These are phyloP conservation scores for Boletus holoroseus DNA, from an alignment of 1,284 basidiomycete species.

Conservation along the genomic window DNA sequence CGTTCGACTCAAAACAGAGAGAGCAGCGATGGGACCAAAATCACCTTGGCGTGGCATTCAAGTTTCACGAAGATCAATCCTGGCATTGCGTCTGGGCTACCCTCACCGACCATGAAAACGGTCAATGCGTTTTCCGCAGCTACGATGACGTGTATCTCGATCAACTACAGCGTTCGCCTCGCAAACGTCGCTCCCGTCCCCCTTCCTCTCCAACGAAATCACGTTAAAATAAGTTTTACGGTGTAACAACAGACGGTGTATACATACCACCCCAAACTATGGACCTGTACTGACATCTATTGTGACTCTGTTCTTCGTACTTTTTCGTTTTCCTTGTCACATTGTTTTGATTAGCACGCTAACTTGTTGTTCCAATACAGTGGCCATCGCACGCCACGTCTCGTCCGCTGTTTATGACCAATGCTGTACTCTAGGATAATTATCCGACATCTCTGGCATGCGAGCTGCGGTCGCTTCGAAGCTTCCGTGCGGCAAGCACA, in stretches of 20 bases:
- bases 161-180: constrained; percentile 37
- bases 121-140: constrained; percentile 48
- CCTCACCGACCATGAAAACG: constrained; percentile 45
- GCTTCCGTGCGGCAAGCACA: background rate
- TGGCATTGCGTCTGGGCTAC: constrained; percentile 66
- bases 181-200: constrained; percentile 29
- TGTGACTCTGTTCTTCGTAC: background rate
- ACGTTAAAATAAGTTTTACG: constrained; percentile 12
- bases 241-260: constrained; percentile 16
- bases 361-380: constrained; percentile 4
- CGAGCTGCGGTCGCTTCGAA: background rate
- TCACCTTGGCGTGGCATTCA: constrained; percentile 47
- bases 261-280: constrained; percentile 2
- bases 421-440: constrained; percentile 10
- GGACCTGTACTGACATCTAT: constrained; percentile 21
- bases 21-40: constrained; percentile 50
- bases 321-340: constrained; percentile 2
- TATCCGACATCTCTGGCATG: constrained; percentile 4
- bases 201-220: constrained; percentile 23
- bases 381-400: constrained; percentile 7
- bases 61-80: constrained; percentile 38
- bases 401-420: constrained; percentile 5
- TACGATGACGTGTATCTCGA: constrained; percentile 57
- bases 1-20: constrained; percentile 38
- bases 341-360: constrained; percentile 18